Conservation (phyloP, 495 filamentous ascomycete species). For the Penicillium turbatum region DNA sequence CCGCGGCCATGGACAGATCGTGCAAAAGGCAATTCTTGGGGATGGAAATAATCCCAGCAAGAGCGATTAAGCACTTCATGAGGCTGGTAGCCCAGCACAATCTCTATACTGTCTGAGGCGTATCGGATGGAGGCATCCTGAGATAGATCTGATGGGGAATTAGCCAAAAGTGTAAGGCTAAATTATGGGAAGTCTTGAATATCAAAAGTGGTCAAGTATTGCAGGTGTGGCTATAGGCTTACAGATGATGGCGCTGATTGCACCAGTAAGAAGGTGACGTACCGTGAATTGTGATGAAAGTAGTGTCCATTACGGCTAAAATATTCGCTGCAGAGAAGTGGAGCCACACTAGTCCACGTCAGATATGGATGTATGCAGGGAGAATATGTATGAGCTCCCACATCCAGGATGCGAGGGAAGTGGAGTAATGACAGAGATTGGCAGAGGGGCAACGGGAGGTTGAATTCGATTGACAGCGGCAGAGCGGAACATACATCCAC, state of each 20-base stretch:
- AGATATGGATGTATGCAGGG: background rate
- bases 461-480: no score
- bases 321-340: constrained; percentile 18
- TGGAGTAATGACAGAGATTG: background rate
- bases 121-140: constrained; percentile 77
- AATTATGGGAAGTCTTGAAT: background rate
- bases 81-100: constrained; percentile 77
- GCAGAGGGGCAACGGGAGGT: background rate
- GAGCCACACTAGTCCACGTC: constrained; percentile 12
- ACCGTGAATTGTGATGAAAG: constrained; percentile 93
- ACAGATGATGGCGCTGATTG: background rate
- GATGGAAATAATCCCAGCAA: constrained; percentile 84
- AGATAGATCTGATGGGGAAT: constrained; percentile 55
- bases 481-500: no score
- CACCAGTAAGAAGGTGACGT: constrained; percentile 35
- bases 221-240: background rate
- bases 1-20: constrained; percentile 67
- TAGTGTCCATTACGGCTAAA: constrained; percentile 69
- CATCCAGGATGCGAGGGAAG: no score
- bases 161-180: constrained; percentile 1
- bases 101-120: constrained; percentile 74
- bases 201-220: background rate
- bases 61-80: constrained; percentile 72
- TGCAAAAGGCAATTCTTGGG: constrained; percentile 73
- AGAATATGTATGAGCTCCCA: background rate